Base-by-base conservation (phyloP, 164 flowering plant genomes). In the grape (Vitis vinifera) region DNA sequence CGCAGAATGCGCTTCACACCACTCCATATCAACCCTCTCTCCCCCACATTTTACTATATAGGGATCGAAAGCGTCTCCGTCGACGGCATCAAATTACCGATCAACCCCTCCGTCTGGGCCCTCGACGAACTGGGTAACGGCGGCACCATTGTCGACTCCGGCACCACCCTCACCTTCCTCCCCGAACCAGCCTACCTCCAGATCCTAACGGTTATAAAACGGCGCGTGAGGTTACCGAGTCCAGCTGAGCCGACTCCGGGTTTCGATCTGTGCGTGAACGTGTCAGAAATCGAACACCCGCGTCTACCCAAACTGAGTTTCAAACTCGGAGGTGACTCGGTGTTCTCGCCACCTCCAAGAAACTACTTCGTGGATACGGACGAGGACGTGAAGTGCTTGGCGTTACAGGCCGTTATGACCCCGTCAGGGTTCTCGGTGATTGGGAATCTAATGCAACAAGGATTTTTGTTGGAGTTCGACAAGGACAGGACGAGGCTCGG, bases 401-500 rank as follows among this genome's bases (percentile, higher is more conserved):
- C 94, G 53, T 63, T 92, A 9, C 93, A 75, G 71, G 70, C 92
- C 15, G 90, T 83, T 1, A 69, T 13, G 8, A 5, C 82, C 16
- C 65, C 27, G 50, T 30, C 75, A 0, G 89, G 85, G 37, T 81
- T 83, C 44, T 78, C 90, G 52, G 87, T 92, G n/a, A 82, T 91
- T 0, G 94, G 97, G 69, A 91, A 91, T 71, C 75, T 89, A n/a
- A 87, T 89, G 91, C 98, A 91, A 61, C 96, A 92, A 73, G 94
- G 94, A 3, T 92, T 81, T 62, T 47, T 85, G 72, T 87, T 91
- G n/a, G 89, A 82, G 80, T 92, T 89, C 70, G 93, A 90, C 30
- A 70, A 70, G 65, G 91, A 80, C 51, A 65, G 75, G 73, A 82
- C 87, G 10, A 65, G 88, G 71, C 83, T 92, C 69, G 93, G 96